Evolutionary conservation across 1,284 basidiomycete genomes (phyloP), one percentile per base, ranked within the genome.

Genomic region (Ceratobasidium sp.): DNA sequence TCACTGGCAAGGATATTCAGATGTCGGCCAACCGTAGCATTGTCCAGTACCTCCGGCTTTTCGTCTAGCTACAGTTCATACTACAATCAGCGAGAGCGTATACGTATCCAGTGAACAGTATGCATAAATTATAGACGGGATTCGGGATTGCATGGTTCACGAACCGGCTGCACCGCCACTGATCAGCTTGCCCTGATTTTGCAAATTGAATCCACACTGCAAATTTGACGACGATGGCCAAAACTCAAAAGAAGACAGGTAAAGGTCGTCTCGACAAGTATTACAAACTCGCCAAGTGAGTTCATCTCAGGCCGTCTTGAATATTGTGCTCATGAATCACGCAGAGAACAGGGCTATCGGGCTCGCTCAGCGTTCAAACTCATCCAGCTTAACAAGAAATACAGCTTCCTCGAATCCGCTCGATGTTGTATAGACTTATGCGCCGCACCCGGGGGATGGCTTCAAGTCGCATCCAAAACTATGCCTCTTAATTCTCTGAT

Each of bases 341-440:
- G 82, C 79, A 95, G 94, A 85, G 97, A 99, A 87, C 98, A 99
- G 88, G 98, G 98, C 79, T 99, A 97, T 85, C 94, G 98, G 80
- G 98, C 98, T 81, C 97, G 98, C 90, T 99, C 98, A 28, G 98
- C 98, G 3, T 99, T 99, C 93, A 99, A 99, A 88, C 91, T 99
- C 78, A 97, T 99, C 78, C 98, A 99, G 85, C 88, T 99, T 81
- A 99, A 99, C 89, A 97, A 98, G 84, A 99, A 99, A 87, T 99
- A 94, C 86, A 91, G 93, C 54, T 94, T 99, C 83, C 90, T 99
- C 57, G 96, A 97, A 83, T 89, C 91, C 68, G 93, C 98, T 44
- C 90, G 93, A 91, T 99, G 97, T 85, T 96, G 93, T 77, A 98
- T 99, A 84, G 98, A 99, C 90, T 89, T 99, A 70, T 99, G 98